Evolutionary conservation across 2,329 filamentous ascomycete genomes (phyloP).

Genomic region (Fusarium mundagurra): DNA sequence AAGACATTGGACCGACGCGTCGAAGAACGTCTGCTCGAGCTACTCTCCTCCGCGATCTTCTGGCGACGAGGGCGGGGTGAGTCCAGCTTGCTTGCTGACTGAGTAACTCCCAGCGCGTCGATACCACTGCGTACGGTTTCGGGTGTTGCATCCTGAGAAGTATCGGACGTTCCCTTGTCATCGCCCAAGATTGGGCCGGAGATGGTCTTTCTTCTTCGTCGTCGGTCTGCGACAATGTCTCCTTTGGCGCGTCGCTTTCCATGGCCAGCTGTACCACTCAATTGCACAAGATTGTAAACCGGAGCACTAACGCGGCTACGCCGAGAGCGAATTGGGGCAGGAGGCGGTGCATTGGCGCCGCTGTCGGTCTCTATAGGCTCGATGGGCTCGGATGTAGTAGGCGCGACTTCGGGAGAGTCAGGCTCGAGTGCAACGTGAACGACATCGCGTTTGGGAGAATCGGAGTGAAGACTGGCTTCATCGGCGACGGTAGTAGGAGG

Average conservation of each 20-base stretch:
- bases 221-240: slow-evolving; percentile 56
- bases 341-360: slow-evolving; percentile 29
- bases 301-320: slow-evolving; percentile 65
- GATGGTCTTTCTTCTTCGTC: slow-evolving; percentile 58
- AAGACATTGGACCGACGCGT: slow-evolving; percentile 52
- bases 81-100: slow-evolving; percentile 52
- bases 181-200: slow-evolving; percentile 49
- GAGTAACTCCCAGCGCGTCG: slow-evolving; percentile 59
- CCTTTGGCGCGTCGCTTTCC: slow-evolving; percentile 65
- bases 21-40: slow-evolving; percentile 51
- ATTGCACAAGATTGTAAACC: slow-evolving; percentile 73
- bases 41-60: slow-evolving; percentile 40
- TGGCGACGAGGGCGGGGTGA: slow-evolving; percentile 48
- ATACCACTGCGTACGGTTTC: slow-evolving; percentile 50
- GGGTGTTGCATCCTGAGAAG: slow-evolving; percentile 22
- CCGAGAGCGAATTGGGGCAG: slow-evolving; percentile 53
- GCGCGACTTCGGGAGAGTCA: slow-evolving; percentile 42
- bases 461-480: slow-evolving; percentile 65
- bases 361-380: slow-evolving; percentile 21
- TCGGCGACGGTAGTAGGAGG: slow-evolving; percentile 75
- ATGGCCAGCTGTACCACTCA: slow-evolving; percentile 70
- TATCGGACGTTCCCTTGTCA: slow-evolving; percentile 13
- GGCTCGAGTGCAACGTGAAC: slow-evolving; percentile 46
- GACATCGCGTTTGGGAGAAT: slow-evolving; percentile 52
- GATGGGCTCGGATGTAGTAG: slow-evolving; percentile 8